Evolutionary conservation across 2,329 filamentous ascomycete genomes (phyloP), one percentile per base, ranked within the genome.

Genomic region (Exophiala spinifera): DNA sequence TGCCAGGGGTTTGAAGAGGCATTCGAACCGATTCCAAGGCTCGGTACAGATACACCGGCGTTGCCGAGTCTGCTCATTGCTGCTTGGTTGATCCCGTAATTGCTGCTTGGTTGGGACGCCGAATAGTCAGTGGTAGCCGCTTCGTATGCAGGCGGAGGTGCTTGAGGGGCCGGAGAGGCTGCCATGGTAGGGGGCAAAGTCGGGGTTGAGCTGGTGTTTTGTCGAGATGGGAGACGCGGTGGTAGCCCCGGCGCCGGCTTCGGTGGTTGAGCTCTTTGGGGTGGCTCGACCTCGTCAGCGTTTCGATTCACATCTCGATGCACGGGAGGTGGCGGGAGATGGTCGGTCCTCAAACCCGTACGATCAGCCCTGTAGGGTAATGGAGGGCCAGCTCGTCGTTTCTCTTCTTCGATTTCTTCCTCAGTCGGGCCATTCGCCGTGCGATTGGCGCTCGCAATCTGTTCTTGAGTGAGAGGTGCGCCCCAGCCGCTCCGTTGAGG

Each of bases 21-120:
- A 49, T 62, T 61, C 3, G 43, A 42, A 3, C 83, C 85, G 57
- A 95, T 95, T 4, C 87, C 87, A 3, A 96, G 75, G 0, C 81
- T 87, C 0, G 90, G 86, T 0, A 96, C 89, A 0, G 85, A 88
- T 4, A 96, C 78, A 1, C 91, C 91, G 1, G 88, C 85, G 34
- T 83, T 80, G 10, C 85, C 82, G 7, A 96, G 77, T 39, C 89
- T 80, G 54, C 74, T 78, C 51, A 86, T 68, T 4, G 89, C 85
- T 4, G 77, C 81, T 62, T 81, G 77, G 50, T 84, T 83, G 40
- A 84, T 62, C 45, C 72, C 66, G 13, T 69, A 69, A 36, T 70
- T 66, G 17, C 61, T 66, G 49, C 64, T 70, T 46, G 54, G 69
- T 51, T 44, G 68, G 55, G 51, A 17, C 13, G 11, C 65, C 31